A percentile compares a stretch with the other conserved stretches of the same genome.
Evolutionary conservation across 1,139 yeast species (phyloP).

Genomic region (Yamadazyma diddensiae): DNA sequence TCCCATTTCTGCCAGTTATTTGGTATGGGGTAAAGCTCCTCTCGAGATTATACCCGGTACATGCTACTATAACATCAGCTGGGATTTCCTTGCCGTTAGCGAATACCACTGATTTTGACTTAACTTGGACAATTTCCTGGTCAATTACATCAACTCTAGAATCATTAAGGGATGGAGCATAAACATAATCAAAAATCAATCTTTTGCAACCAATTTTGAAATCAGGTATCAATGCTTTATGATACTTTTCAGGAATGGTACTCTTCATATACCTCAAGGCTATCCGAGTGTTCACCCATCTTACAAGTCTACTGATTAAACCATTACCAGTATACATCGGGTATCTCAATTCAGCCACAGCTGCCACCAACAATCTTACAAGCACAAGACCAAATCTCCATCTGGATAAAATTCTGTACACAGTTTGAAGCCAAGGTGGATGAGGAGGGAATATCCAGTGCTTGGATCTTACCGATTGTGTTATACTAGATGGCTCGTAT

Average conservation of each 20-base stretch:
- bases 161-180: conserved; percentile 33
- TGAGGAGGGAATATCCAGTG: conserved; percentile 43
- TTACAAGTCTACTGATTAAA: conserved; percentile 22
- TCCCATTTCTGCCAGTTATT: conserved; percentile 28
- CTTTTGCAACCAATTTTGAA: conserved; percentile 45
- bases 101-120: conserved; percentile 28
- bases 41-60: conserved; percentile 38
- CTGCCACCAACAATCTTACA: conserved; percentile 27
- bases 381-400: conserved; percentile 24
- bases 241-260: conserved; percentile 34
- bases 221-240: conserved; percentile 32
- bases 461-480: conserved; percentile 36
- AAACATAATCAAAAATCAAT: conserved; percentile 37
- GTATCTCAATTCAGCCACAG: conserved; percentile 31
- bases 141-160: conserved; percentile 27
- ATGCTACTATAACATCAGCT: conserved; percentile 44
- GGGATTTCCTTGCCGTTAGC: conserved; percentile 26
- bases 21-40: conserved; percentile 20
- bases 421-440: conserved; percentile 19
- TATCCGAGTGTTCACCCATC: conserved; percentile 22
- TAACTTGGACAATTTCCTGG: conserved; percentile 25
- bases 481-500: conserved; percentile 26
- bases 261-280: conserved; percentile 28
- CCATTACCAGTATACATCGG: conserved; percentile 38
- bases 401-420: conserved; percentile 23